phyloP scores from a whole-genome alignment of 352 stramenopile species.

The Globisporangium alternatum region DNA sequence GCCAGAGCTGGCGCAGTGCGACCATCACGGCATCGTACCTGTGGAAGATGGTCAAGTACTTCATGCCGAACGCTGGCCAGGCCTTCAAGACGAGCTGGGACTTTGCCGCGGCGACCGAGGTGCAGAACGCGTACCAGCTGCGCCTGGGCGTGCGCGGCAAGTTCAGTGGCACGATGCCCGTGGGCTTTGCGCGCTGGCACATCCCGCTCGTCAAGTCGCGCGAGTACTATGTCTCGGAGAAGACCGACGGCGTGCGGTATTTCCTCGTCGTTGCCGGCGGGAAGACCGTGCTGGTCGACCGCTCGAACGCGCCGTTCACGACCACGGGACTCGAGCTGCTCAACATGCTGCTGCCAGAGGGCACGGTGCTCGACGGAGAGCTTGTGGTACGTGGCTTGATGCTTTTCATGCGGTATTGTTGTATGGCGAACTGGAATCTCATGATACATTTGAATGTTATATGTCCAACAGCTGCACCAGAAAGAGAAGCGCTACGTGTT shows the following conservation, averaged over 20 bases:
- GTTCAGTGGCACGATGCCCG: slow-evolving; percentile 89
- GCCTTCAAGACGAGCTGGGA: slow-evolving; percentile 81
- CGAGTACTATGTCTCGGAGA: slow-evolving; percentile 90
- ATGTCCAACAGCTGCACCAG: slow-evolving; percentile 56
- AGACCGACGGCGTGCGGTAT: slow-evolving; percentile 91
- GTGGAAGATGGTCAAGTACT: slow-evolving; percentile 84
- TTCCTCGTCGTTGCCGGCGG: slow-evolving; percentile 83
- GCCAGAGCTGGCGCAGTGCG: slow-evolving; percentile 69
- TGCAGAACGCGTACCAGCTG: slow-evolving; percentile 79
- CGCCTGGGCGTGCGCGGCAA: slow-evolving; percentile 71
- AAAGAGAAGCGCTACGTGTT: slow-evolving; percentile 85
- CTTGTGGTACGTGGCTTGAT: slow-evolving; percentile 58
- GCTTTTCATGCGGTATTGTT: background rate
- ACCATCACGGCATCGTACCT: slow-evolving; percentile 60
- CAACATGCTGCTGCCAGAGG: slow-evolving; percentile 73
- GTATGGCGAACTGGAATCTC: background rate
- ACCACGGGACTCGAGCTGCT: slow-evolving; percentile 78
- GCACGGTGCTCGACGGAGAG: slow-evolving; percentile 89
- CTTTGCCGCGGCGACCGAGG: slow-evolving; percentile 59
- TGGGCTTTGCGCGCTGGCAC: slow-evolving; percentile 89
- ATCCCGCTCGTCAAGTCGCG: slow-evolving; percentile 80
- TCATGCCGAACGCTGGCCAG: slow-evolving; percentile 78
- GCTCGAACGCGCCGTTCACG: slow-evolving; percentile 76
- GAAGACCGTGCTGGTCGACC: slow-evolving; percentile 68
- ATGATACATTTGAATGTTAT: slow-evolving; percentile 8